phyloP scores from a whole-genome alignment of 805 yeast genomes.

The Candida maltosa region DNA sequence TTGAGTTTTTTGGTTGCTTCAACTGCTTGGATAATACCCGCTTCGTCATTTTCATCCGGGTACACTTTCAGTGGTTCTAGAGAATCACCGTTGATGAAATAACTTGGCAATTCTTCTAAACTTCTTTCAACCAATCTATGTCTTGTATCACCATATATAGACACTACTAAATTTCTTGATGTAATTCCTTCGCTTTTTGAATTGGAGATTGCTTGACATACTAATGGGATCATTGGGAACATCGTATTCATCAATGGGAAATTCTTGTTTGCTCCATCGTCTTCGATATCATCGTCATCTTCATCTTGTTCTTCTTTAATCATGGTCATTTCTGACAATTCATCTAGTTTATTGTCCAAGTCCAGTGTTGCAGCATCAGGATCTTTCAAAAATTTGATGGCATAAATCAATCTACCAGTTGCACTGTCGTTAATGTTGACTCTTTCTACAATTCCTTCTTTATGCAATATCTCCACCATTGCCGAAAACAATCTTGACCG shows the following conservation, averaged over 20 bases:
- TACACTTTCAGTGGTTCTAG: constrained; percentile 23
- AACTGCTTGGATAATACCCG: constrained; percentile 52
- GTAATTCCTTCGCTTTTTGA: constrained; percentile 53
- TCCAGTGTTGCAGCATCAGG: constrained; percentile 47
- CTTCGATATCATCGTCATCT: constrained; percentile 19
- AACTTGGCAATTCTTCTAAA: constrained; percentile 47
- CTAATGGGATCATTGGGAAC: constrained; percentile 64
- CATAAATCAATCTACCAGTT: constrained; percentile 27
- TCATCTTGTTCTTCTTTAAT: constrained; percentile 10
- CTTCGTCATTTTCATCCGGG: constrained; percentile 24
- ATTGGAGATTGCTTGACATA: constrained; percentile 45
- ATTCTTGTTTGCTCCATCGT: constrained; percentile 12
- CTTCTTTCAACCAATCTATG: constrained; percentile 49
- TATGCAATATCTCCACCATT: constrained; percentile 43
- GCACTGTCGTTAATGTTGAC: constrained; percentile 43
- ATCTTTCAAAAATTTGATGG: constrained; percentile 41
- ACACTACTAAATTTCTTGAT: constrained; percentile 49
- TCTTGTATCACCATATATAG: constrained; percentile 53
- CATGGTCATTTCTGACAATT: constrained; percentile 20
- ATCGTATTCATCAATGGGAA: constrained; percentile 46
- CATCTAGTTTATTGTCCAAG: constrained; percentile 43
- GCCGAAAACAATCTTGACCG: constrained; percentile 47
- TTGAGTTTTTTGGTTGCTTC: constrained; percentile 75
- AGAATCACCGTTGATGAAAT: constrained; percentile 24
- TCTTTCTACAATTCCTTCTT: constrained; percentile 44